Evolutionary conservation across 2,329 filamentous ascomycete species (phyloP), one percentile per base, ranked within the genome.

Genomic region (Alternaria arborescens): DNA sequence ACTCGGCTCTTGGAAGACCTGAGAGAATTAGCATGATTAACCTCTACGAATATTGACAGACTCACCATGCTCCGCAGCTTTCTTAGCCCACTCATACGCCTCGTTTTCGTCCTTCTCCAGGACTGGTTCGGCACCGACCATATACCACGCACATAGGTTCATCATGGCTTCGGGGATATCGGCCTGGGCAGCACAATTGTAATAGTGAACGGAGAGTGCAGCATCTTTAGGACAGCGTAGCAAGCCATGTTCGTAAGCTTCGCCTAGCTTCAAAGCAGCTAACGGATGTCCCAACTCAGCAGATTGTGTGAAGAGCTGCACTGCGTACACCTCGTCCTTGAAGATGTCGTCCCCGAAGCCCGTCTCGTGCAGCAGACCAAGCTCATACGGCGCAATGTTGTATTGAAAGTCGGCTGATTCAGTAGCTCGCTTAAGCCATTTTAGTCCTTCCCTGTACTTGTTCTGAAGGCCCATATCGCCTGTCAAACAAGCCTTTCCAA

Each of bases 71-170:
- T 95, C 90, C 32, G 94, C 94, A 55, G 95, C 92, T 73, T 90
- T 89, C 72, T 88, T 89, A 16, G 95, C 94, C 95, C 95, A 99
- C 77, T 97, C 94, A 73, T 96, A 98, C 10, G 95, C 95, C 79
- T 99, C 95, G 69, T 91, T 90, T 78, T 98, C 94, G 71, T 99
- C 94, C 80, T 95, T 97, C 62, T 97, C 94, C 22, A 99, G 82
- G 14, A 98, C 88, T 0, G 94, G 93, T 68, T 94, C 91, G 2
- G 95, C 95, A 11, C 95, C 95, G 41, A 98, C 91, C 85, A 98
- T 91, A 78, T 98, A 99, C 95, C 95, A 99, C 11, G 95, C 95
- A 79, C 95, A 99, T 8, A 99, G 84, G 5, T 94, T 94, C 94
- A 99, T 97, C 93, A 98, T 98, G 48, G 93, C 94, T 48, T 89